Conservation (phyloP, 2,329 filamentous ascomycete species). For the Rutstroemia sp. region DNA sequence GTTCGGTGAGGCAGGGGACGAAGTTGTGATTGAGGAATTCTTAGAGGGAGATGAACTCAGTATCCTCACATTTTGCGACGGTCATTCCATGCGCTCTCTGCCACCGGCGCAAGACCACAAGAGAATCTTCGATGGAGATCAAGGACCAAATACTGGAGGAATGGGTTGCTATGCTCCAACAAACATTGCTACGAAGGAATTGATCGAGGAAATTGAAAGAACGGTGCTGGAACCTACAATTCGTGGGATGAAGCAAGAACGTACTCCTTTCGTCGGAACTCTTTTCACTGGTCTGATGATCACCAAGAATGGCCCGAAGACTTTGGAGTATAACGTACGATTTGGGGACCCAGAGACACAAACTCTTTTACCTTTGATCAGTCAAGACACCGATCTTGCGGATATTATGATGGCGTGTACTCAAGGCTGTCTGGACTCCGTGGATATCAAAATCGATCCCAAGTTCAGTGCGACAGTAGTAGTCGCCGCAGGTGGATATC, state of each 20-base stretch:
- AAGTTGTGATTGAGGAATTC: constrained; percentile 94
- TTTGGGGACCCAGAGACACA: constrained; percentile 92
- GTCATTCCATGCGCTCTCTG: constrained; percentile 72
- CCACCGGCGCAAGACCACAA: constrained; percentile 97
- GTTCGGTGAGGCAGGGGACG: constrained; percentile 78
- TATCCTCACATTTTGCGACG: constrained; percentile 87
- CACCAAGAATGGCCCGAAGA: constrained; percentile 70
- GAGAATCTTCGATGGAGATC: constrained; percentile 82
- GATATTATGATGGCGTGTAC: constrained; percentile 84
- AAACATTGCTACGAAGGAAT: constrained; percentile 61
- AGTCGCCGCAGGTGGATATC: constrained; percentile 88
- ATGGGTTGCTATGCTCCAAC: constrained; percentile 98
- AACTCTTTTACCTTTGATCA: constrained; percentile 73
- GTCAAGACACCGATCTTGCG: constrained; percentile 72
- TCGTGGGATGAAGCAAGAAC: constrained; percentile 77
- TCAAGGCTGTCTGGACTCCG: constrained; percentile 62
- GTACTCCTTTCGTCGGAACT: constrained; percentile 64
- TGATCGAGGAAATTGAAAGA: constrained; percentile 71
- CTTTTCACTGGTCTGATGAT: constrained; percentile 94
- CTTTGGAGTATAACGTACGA: constrained; percentile 87
- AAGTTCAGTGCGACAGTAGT: constrained; percentile 85
- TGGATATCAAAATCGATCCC: constrained; percentile 58
- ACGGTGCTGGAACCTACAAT: constrained; percentile 86
- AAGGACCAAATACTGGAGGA: constrained; percentile 88
- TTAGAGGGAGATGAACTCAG: constrained; percentile 87